Evolutionary conservation across 2,329 filamentous ascomycete genomes (phyloP), one percentile per base, ranked within the genome.

Genomic region (Clonostachys sp.): DNA sequence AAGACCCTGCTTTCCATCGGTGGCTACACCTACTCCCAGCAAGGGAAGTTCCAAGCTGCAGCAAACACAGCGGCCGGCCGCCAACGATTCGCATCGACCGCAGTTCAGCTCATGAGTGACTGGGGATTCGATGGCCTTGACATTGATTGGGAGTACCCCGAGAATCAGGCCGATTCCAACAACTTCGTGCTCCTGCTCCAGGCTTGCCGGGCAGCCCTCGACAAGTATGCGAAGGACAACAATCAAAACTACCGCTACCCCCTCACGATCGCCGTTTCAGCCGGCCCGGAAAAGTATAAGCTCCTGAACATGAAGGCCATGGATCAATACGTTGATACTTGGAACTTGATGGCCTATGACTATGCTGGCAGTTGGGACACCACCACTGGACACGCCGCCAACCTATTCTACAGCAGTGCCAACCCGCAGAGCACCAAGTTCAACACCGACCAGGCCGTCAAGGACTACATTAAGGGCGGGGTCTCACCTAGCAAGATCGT

Each of bases 331-430:
- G 72, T 89, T 2, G 84, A 88, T 65, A 87, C 87, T 62, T 88
- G 84, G 84, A 87, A 88, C 63, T 66, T 91, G 40, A 95, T 95
- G 90, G 87, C 87, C 3, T 95, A 95, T 66, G 90, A 95, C 67
- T 95, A 80, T 63, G 84, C 90, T 5, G 92, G 92, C 1, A 86
- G 82, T 4, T 96, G 90, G 90, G 88, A 91, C 57, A 56, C 68
- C 3, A 51, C 57, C 3, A 74, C 88, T 1, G 90, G 86, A 5
- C 91, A 96, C 67, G 84, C 91, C 62, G 81, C 91, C 6, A 96
- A 96, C 62, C 62, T 96, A 36, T 87, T 78, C 58, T 75, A 77
- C 1, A 85, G 77, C 18, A 54, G 55, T 3, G 58, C 68, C 8
- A 79, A 83, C 58, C 80, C 87, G 0, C 55, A 65, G 1, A 73